Conservation (phyloP, 345 rosid species). For the Citrus inodora region DNA sequence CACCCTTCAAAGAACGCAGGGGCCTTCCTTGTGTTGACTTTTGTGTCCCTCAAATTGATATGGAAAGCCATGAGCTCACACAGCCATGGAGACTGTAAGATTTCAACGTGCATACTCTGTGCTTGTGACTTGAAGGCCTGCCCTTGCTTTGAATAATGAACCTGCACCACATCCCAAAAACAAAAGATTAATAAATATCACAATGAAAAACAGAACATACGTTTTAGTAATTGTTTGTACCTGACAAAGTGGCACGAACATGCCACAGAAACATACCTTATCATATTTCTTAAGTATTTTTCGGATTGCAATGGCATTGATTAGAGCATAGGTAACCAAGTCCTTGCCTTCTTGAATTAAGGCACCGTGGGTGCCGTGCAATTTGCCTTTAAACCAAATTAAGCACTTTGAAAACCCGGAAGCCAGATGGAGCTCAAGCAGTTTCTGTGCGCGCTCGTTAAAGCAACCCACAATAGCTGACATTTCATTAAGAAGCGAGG, state of each 20-base stretch:
- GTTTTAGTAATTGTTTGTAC: not conserved
- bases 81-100: constrained; percentile 94
- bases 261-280: constrained; percentile 40
- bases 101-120: constrained; percentile 80
- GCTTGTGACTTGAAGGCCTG: constrained; percentile 85
- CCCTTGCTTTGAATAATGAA: constrained; percentile 91
- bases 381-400: constrained; percentile 67
- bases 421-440: constrained; percentile 85
- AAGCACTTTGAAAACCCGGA: constrained; percentile 69
- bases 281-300: constrained; percentile 96
- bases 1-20: constrained; percentile 68
- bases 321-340: constrained; percentile 77
- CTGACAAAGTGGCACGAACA: not conserved
- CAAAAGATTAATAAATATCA: not conserved
- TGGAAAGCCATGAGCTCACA: constrained; percentile 93
- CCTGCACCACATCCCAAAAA: constrained; percentile 32
- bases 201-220: not conserved
- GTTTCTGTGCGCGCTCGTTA: constrained; percentile 70
- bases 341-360: constrained; percentile 83
- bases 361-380: constrained; percentile 42
- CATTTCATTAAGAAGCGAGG: constrained; percentile 81
- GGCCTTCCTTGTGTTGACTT: constrained; percentile 34
- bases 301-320: constrained; percentile 76
- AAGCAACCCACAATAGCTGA: constrained; percentile 80
- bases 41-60: constrained; percentile 66